These are phyloP conservation scores for Neurospora sp. DNA, from an alignment of 2,329 filamentous ascomycete species.

Conservation along the genomic window DNA sequence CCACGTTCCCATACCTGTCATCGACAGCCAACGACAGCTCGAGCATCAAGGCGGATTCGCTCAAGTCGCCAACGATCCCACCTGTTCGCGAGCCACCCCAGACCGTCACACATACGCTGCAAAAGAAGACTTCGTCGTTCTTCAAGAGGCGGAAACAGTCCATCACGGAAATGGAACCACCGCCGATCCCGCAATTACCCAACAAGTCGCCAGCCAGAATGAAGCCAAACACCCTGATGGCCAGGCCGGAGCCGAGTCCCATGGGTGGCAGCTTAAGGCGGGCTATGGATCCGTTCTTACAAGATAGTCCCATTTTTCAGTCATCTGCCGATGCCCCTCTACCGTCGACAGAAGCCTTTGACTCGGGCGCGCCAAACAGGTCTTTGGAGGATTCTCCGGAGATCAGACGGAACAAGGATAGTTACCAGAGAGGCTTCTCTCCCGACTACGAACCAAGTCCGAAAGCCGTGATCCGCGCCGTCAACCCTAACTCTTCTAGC, in stretches of 20 bases:
- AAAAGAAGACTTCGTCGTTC: slow-evolving; percentile 91
- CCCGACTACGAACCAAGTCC: slow-evolving; percentile 65
- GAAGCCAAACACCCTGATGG: slow-evolving; percentile 20
- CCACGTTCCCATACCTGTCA: slow-evolving; percentile 23
- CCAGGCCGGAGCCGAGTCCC: slow-evolving; percentile 44
- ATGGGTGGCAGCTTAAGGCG: slow-evolving; percentile 67
- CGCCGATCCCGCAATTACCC: slow-evolving; percentile 23
- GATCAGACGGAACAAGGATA: neutral
- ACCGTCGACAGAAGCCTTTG: slow-evolving; percentile 9
- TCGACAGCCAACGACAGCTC: slow-evolving; percentile 28
- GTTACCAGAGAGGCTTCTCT: slow-evolving; percentile 50
- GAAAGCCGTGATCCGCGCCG: slow-evolving; percentile 60
- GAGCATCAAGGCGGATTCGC: slow-evolving; percentile 32
- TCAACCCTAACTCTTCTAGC: slow-evolving; percentile 28
- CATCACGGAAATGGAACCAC: slow-evolving; percentile 50
- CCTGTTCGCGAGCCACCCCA: slow-evolving; percentile 44
- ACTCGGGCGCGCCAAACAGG: neutral
- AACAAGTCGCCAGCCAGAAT: slow-evolving; percentile 25
- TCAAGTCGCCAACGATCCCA: slow-evolving; percentile 37
- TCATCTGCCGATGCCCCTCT: slow-evolving; percentile 13
- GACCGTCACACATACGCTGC: slow-evolving; percentile 42
- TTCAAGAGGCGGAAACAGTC: slow-evolving; percentile 93
- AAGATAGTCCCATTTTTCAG: slow-evolving; percentile 19
- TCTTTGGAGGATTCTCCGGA: neutral
- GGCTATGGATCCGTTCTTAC: slow-evolving; percentile 79